Conservation (phyloP, 441 rosid genomes). For the Populus hybrid region DNA sequence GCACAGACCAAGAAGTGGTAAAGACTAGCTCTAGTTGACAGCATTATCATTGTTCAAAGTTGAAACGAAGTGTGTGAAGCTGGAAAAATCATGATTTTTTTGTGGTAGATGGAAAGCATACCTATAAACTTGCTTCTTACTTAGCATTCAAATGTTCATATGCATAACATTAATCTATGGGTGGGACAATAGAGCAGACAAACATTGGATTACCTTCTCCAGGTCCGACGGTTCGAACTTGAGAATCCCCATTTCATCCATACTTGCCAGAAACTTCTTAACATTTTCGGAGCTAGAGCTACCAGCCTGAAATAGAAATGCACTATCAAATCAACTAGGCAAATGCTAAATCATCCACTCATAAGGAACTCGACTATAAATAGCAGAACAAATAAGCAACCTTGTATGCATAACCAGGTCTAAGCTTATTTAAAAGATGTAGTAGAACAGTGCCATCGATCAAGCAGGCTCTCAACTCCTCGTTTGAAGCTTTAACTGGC, state of each 20-base stretch:
- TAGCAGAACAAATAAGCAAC: conserved; percentile 19
- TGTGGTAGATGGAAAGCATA: not conserved
- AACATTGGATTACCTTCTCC: conserved; percentile 45
- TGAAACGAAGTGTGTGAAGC: not conserved
- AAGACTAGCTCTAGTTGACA: not conserved
- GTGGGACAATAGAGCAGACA: not conserved
- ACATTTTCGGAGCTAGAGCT: conserved; percentile 30
- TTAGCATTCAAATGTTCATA: not conserved
- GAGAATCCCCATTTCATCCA: conserved; percentile 46
- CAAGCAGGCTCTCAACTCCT: conserved; percentile 43
- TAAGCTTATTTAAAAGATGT: conserved; percentile 39
- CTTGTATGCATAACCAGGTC: conserved; percentile 32
- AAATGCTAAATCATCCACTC: not conserved
- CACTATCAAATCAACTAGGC: conserved; percentile 6
- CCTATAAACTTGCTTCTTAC: not conserved
- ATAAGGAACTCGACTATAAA: not conserved
- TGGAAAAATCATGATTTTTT: not conserved
- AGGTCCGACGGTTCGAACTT: conserved; percentile 47
- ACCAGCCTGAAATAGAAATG: conserved; percentile 33
- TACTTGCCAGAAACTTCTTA: conserved; percentile 33
- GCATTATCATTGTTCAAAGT: not conserved
- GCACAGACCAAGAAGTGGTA: not conserved
- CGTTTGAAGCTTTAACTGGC: conserved; percentile 41
- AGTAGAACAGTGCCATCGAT: conserved; percentile 42
- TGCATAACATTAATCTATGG: not conserved